Evolutionary conservation across 2,329 filamentous ascomycete genomes (phyloP), one percentile per base, ranked within the genome.

Genomic region (Ophiostoma sp.): DNA sequence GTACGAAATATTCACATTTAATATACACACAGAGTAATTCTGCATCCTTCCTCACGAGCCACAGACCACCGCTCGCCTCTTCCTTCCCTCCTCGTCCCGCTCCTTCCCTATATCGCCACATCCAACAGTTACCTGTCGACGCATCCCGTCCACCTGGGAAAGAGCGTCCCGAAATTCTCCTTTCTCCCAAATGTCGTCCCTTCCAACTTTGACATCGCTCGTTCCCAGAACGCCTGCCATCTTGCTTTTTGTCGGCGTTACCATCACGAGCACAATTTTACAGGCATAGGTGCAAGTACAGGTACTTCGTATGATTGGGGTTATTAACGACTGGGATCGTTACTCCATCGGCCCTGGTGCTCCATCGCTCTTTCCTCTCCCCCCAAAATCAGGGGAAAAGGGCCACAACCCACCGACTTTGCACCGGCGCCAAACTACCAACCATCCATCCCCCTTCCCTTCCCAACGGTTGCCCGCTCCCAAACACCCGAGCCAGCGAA

Each of bases 321-420:
- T 45, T 45, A 45, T 36, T 11, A 25, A 45, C 52, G 36, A 45
- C 33, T 45, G 33, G 69, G 69, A 70, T 70, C 52, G 52, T 25
- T 45, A 17, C 48, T 33, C 36, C 42, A 42, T 66, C 61, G 22
- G 33, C n/a, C 31, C 36, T 66, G 36, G 25, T 68, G 63, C 25
- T 68, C 39, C 50, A 42, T 71, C 22, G 69, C 12, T 45, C 36
- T 33, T 45, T 22, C 52, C 69, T 28, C 33, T 19, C 11, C n/a
- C 12, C 39, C 31, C 52, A 70, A 73, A 69, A 36, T 42, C 64
- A 73, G 64, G 71, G 71, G 64, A 63, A 59, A 55, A n/a, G 50
- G 61, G 36, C 36, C 55, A 39, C 57, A 50, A 64, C 70, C 57
- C 12, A 50, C 69, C 55, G 69, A 63, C 39, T 63, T 33, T 36